Conservation (phyloP, 106 monocot genomes). For the Platanthera guangdongensis region DNA sequence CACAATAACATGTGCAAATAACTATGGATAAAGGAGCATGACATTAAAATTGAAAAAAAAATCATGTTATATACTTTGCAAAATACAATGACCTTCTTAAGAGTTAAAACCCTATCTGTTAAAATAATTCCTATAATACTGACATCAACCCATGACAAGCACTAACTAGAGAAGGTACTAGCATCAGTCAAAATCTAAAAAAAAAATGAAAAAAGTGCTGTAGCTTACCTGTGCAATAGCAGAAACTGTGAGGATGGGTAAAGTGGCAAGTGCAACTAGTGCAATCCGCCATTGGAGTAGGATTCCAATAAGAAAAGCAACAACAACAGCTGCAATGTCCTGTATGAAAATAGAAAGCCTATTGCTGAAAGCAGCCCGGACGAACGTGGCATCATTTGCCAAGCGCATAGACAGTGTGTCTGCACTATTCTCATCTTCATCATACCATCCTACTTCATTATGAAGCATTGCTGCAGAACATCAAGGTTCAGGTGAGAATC, state of each 20-base stretch:
- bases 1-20: too few relatives aligned
- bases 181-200: neutral
- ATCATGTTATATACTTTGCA: too few relatives aligned
- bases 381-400: conserved; percentile 99
- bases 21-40: too few relatives aligned
- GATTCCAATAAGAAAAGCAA: conserved; percentile 81
- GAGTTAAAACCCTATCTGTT: too few relatives aligned
- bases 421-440: conserved; percentile 95
- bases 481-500: neutral
- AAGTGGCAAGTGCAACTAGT: conserved; percentile 79
- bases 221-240: conserved; percentile 37
- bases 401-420: conserved; percentile 92
- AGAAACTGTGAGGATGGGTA: conserved; percentile 81
- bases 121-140: too few relatives aligned
- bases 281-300: conserved; percentile 88
- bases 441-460: conserved; percentile 99
- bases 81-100: too few relatives aligned
- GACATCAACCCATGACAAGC: neutral
- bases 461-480: conserved; percentile 69
- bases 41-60: too few relatives aligned
- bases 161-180: neutral
- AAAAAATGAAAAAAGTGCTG: neutral
- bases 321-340: conserved; percentile 73
- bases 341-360: conserved; percentile 98
- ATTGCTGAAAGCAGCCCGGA: conserved; percentile 98